Percentiles rank a stretch among this genome's conserved stretches.
These are phyloP conservation scores for Colletotrichum graminicola DNA, from an alignment of 2,329 filamentous ascomycete species.

Conservation along the genomic window DNA sequence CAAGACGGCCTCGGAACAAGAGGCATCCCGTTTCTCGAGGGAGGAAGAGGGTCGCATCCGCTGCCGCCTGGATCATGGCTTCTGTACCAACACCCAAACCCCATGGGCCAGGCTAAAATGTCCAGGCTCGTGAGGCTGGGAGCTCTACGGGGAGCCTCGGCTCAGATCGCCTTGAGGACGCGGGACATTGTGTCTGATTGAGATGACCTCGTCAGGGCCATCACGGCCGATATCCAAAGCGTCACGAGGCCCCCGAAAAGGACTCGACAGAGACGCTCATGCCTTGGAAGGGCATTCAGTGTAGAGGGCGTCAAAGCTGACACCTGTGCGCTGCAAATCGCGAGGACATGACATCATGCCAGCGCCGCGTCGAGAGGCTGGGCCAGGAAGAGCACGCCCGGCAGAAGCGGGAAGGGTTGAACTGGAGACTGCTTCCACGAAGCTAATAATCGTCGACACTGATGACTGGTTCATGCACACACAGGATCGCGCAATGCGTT, in stretches of 20 bases:
- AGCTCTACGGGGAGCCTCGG: background rate
- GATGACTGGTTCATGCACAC: background rate
- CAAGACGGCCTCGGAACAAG: background rate
- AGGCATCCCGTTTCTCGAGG: background rate
- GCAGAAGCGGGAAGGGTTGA: background rate
- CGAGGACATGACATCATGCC: background rate
- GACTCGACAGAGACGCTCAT: background rate
- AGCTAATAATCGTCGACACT: background rate
- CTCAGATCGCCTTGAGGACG: background rate
- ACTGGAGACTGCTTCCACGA: background rate
- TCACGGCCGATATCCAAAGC: no score
- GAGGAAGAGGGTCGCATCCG: background rate
- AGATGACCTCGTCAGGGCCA: background rate
- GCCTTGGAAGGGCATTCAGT: no score
- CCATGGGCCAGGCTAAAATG: background rate
- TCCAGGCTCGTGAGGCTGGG: background rate
- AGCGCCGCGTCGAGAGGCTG: background rate
- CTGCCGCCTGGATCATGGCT: background rate
- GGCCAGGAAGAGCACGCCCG: background rate
- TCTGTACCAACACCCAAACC: background rate
- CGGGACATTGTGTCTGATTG: background rate
- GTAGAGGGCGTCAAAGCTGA: background rate
- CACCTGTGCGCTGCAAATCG: background rate
- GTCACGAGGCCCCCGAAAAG: background rate
- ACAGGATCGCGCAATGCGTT: background rate